phyloP scores from a whole-genome alignment of 2,329 filamentous ascomycete species.

The Cladobotryum mycophilum region DNA sequence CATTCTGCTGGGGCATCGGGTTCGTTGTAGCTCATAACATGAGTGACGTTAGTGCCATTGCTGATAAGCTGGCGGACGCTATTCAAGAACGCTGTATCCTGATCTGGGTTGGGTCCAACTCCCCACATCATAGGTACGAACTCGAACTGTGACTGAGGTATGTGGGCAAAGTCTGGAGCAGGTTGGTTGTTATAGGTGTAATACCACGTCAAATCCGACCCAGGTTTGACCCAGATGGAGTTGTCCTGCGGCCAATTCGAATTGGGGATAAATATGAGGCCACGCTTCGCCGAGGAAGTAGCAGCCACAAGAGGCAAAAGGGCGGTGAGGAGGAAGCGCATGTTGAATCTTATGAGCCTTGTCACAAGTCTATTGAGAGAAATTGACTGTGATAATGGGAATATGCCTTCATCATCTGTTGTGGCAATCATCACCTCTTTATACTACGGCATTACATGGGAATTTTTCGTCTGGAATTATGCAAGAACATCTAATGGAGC shows the following conservation, averaged over 20 bases:
- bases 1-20: conserved; percentile 53
- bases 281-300: conserved; percentile 52
- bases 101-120: conserved; percentile 35
- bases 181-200: conserved; percentile 68
- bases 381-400: too few species aligned
- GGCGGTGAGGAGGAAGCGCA: conserved; percentile 1
- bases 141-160: conserved; percentile 52
- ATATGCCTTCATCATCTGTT: too few species aligned
- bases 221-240: conserved; percentile 52
- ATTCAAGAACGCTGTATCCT: conserved; percentile 54
- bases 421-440: too few species aligned
- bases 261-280: conserved; percentile 62
- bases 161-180: conserved; percentile 42
- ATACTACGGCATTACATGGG: too few species aligned
- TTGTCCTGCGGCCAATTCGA: conserved; percentile 53
- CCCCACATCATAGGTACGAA: conserved; percentile 83
- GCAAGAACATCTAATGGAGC: too few species aligned
- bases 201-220: conserved; percentile 69
- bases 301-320: conserved; percentile 15
- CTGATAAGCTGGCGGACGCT: conserved; percentile 50
- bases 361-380: too few species aligned
- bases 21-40: conserved; percentile 72
- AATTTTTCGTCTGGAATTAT: too few species aligned
- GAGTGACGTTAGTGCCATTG: conserved; percentile 49
- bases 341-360: too few species aligned